Base-by-base conservation (phyloP, 1,284 basidiomycete genomes). In the Irpex sp. region DNA sequence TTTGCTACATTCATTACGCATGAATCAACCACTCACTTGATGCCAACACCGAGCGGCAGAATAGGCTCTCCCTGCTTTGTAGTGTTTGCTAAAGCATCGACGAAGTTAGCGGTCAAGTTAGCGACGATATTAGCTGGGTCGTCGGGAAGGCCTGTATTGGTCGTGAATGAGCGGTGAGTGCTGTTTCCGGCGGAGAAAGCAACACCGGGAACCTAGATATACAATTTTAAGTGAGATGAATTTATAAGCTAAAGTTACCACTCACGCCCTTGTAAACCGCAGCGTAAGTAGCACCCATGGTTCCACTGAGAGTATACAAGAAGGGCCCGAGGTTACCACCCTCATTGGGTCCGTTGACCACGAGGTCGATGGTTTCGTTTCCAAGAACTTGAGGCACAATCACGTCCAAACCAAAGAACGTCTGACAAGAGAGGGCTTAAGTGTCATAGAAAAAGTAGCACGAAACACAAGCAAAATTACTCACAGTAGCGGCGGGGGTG, bases 341-440 rank as follows among this genome's bases (percentile, higher is more conserved):
- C 64, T 80, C 78, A 63, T 80, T 80, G 1, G 79, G 79, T 22
- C 79, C 78, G 32, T 77, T 76, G 9, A 80, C 78, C 15, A 79
- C 78, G 32, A 80, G 67, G 67, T 80, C 78, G 32, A 80, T 71
- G 42, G 74, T 74, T 56, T 72, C 62, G 22, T 74, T 68, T 3
- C 74, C 75, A 59, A 78, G 78, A 65, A 76, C 73, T 60, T 71
- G 69, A 20, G 79, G 78, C n/a, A 76, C 75, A 27, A 80, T 67
- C 58, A 80, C 74, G 66, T 79, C 78, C 9, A 80, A 69, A 0
- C 72, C 79, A 64, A 80, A 80, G 54, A 77, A 68, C n/a, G 74
- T 75, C 78, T 79, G 64, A 1, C 38, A 71, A 49, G 3, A 65
- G 6, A 65, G 4, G 43, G 45, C 15, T 49, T 38, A 54, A 43